A percentile compares a stretch with the other conserved stretches of the same genome.
phyloP scores from a whole-genome alignment of 129 eudicot species.

The carrot (Daucus carota) region DH1_v3.0 NC_030383.2:56953001-56953500 shows the following conservation, averaged over 20 bases:
- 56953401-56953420: background rate
- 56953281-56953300: background rate
- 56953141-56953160: background rate
- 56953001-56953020: background rate
- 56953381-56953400: background rate
- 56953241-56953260: background rate
- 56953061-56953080: background rate
- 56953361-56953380: background rate
- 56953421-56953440: slow-evolving; percentile 4
- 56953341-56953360: background rate
- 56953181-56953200: background rate
- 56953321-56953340: background rate
- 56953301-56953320: background rate
- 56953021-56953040: background rate
- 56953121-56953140: background rate
- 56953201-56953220: background rate
- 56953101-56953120: background rate
- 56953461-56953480: slow-evolving; percentile 9
- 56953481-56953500: background rate
- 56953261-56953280: background rate
- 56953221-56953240: background rate
- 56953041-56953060: background rate
- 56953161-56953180: too few species aligned
- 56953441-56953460: slow-evolving; percentile 10
- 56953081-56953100: background rate